Conservation (phyloP, 1,284 basidiomycete genomes). For the Cryptococcus neoformans region DNA sequence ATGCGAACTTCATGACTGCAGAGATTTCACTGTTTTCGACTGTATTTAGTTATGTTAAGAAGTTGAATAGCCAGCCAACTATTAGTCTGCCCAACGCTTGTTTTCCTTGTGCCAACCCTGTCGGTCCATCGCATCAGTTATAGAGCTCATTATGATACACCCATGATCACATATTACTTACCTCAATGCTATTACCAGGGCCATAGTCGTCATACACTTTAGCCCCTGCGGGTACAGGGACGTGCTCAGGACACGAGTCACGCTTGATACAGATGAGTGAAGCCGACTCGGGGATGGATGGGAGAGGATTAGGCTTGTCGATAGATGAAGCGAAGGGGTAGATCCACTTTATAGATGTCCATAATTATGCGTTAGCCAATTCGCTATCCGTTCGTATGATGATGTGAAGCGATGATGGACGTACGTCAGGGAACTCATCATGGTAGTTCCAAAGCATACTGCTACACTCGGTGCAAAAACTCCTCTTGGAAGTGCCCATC, state of each 20-base stretch:
- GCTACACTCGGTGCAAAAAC: constrained; percentile 44
- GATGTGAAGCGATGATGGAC: constrained; percentile 3
- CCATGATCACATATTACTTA: background rate
- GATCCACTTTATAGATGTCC: constrained; percentile 37
- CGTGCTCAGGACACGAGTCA: constrained; percentile 34
- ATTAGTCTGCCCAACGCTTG: constrained; percentile 33
- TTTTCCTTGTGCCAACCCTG: constrained; percentile 41
- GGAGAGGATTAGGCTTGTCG: constrained; percentile 42
- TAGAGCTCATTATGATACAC: too few species aligned
- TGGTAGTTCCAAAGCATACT: constrained; percentile 48
- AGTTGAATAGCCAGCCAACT: too few species aligned
- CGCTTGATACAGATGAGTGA: constrained; percentile 34
- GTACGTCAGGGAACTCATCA: constrained; percentile 42
- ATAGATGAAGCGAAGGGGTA: constrained; percentile 48
- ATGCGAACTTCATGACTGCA: too few species aligned
- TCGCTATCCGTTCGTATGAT: background rate
- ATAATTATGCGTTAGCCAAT: background rate
- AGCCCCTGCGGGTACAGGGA: constrained; percentile 39
- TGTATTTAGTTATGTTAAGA: too few species aligned
- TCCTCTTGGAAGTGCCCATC: constrained; percentile 28
- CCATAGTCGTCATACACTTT: constrained; percentile 36
- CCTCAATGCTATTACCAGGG: constrained; percentile 39
- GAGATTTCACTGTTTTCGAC: too few species aligned
- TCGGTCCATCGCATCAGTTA: background rate
- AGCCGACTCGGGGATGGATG: constrained; percentile 28